Percentiles rank a stretch among this genome's conserved stretches.
These are phyloP conservation scores for Puccinia hordei DNA, from an alignment of 1,284 basidiomycete genomes.

Conservation along the genomic window DNA sequence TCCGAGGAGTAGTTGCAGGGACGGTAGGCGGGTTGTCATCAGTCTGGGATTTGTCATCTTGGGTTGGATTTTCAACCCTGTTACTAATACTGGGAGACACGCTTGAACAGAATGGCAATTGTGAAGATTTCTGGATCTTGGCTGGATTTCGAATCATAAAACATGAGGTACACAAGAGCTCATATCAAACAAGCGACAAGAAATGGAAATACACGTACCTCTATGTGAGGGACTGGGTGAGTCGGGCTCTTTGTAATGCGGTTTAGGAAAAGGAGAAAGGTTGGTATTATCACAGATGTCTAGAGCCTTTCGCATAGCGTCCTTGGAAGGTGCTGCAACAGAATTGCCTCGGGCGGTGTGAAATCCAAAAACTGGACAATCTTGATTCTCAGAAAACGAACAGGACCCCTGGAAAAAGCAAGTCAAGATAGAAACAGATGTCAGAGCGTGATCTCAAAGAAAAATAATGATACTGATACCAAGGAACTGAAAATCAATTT, in stretches of 20 bases:
- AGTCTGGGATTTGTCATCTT: neutral
- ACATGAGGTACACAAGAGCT: neutral
- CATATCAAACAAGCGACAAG: neutral
- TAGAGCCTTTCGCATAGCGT: slow-evolving; percentile 31
- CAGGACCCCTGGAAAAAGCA: neutral
- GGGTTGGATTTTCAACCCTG: neutral
- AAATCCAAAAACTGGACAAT: slow-evolving; percentile 38
- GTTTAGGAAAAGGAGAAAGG: slow-evolving; percentile 19
- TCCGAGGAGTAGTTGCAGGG: neutral
- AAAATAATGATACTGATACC: neutral
- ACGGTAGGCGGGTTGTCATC: neutral
- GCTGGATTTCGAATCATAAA: slow-evolving; percentile 1
- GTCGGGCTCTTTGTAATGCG: slow-evolving; percentile 14
- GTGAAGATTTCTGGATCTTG: slow-evolving; percentile 25
- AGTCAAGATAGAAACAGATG: neutral
- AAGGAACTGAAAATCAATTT: neutral
- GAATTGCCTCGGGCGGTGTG: slow-evolving; percentile 22
- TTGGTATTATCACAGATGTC: slow-evolving; percentile 11
- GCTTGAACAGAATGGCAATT: neutral
- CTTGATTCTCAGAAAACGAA: neutral
- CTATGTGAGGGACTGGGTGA: slow-evolving; percentile 44
- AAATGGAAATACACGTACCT: slow-evolving; percentile 19
- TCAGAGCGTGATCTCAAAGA: neutral
- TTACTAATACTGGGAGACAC: neutral
- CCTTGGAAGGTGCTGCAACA: slow-evolving; percentile 25